Base-by-base conservation (phyloP, 257 asterid species). In the Fraxinus cuspidata region DNA sequence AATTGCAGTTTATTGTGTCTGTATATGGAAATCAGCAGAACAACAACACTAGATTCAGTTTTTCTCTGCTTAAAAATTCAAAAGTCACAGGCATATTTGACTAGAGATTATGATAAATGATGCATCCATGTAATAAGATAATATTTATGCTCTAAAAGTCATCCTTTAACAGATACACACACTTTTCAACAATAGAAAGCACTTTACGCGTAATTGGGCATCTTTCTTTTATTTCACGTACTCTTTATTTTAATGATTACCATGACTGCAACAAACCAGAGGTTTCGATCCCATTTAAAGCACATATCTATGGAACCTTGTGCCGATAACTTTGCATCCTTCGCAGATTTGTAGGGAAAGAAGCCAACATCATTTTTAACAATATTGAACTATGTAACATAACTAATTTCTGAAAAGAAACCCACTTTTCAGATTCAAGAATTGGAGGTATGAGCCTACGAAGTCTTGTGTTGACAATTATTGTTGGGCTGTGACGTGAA, bases 191-290 rank as follows among this genome's bases (percentile, higher is more conserved):
- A 38, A 38, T 5, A 40, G 44, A 70, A 70, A 27, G 49, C 71
- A 11, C 81, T 79, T 71, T 71, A 79, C 32, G 64, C 69, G 23
- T 23, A 69, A 44, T 23, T 9, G 69, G 37, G 65, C 81, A 79
- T 83, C 80, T 74, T 82, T 82, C 73, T 82, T 78, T 78, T 74
- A 37, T 72, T 75, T 37, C 9, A 40, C 76, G 37, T 23, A 65
- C 70, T 79, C 72, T 70, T 40, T 78, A 75, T 76, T 83, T 75
- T 79, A 53, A 31, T 78, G 77, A 44, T 83, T 51, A 32, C 73
- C 78, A 83, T 72, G 65, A 75, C 76, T 42, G 73, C 49, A 67
- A 16, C 81, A 79, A 75, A 67, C 76, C 75, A 75, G 79, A 53
- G 78, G 77, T 49, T 15, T 49, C 58, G 0, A 49, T 6, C n/a